phyloP scores from a whole-genome alignment of 148 eudicot species.

The Selenicereus undatus region DNA sequence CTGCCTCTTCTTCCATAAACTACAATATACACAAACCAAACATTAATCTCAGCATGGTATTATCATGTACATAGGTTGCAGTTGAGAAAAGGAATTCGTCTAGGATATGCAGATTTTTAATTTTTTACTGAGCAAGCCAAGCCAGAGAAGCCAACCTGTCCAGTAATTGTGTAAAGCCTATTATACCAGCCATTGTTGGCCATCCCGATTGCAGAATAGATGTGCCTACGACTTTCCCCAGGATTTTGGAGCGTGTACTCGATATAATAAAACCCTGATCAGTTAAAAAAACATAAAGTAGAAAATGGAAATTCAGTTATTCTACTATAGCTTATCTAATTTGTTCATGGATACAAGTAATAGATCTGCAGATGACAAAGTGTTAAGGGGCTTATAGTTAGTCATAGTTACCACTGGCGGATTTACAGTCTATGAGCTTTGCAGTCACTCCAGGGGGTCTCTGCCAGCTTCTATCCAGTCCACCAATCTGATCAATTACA shows the following conservation, averaged over 20 bases:
- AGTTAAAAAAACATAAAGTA: not conserved
- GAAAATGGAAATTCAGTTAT: not conserved
- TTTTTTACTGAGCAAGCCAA: not conserved
- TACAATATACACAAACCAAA: slow-evolving; percentile 29
- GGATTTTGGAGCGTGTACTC: slow-evolving; percentile 86
- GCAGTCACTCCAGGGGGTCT: slow-evolving; percentile 84
- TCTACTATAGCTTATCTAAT: too few species aligned
- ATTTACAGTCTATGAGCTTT: slow-evolving; percentile 68
- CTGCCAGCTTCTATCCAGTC: slow-evolving; percentile 97
- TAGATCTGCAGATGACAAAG: not conserved
- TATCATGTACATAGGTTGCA: not conserved
- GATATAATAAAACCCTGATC: slow-evolving; percentile 79
- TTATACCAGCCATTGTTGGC: slow-evolving; percentile 75
- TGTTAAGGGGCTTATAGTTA: not conserved
- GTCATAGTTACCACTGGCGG: slow-evolving; percentile 53
- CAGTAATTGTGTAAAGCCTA: slow-evolving; percentile 89
- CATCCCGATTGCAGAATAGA: slow-evolving; percentile 78
- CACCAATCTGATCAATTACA: slow-evolving; percentile 54
- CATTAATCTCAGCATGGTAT: not conserved
- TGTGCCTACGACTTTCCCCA: slow-evolving; percentile 75
- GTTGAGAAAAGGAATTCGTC: not conserved
- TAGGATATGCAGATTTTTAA: not conserved
- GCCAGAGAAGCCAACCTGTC: slow-evolving; percentile 53
- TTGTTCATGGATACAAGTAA: too few species aligned
- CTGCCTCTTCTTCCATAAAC: slow-evolving; percentile 80